Evolutionary conservation across 345 rosid species (phyloP).

Genomic region (Abelmoschus esculentus): DNA sequence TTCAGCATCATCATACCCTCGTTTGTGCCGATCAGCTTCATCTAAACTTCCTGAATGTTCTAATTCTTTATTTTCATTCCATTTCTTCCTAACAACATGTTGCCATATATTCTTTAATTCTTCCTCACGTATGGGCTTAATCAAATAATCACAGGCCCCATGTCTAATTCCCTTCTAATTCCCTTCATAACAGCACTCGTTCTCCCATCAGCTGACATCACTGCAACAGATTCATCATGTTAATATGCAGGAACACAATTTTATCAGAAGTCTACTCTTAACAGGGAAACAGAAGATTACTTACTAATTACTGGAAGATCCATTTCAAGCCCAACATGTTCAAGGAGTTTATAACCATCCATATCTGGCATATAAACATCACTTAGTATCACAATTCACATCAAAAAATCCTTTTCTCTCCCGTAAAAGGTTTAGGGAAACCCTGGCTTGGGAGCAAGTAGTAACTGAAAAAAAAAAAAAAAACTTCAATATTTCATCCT

Average conservation of each 20-base stretch:
- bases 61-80: slow-evolving; percentile 38
- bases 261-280: background rate
- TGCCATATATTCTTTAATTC: slow-evolving; percentile 87
- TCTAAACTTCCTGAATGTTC: slow-evolving; percentile 48
- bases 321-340: slow-evolving; percentile 84
- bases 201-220: slow-evolving; percentile 83
- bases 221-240: slow-evolving; percentile 32
- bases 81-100: slow-evolving; percentile 71
- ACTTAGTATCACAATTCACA: slow-evolving; percentile 55
- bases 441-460: slow-evolving; percentile 54
- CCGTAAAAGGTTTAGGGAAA: slow-evolving; percentile 53
- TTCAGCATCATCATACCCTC: slow-evolving; percentile 42
- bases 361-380: slow-evolving; percentile 89
- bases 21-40: slow-evolving; percentile 38
- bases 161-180: slow-evolving; percentile 56
- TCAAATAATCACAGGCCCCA: slow-evolving; percentile 85
- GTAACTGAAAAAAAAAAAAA: slow-evolving; percentile 52
- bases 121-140: slow-evolving; percentile 72
- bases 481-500: background rate
- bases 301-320: slow-evolving; percentile 92
- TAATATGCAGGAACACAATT: background rate
- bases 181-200: slow-evolving; percentile 79
- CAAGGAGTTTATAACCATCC: slow-evolving; percentile 84
- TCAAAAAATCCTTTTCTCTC: slow-evolving; percentile 62
- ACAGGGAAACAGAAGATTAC: slow-evolving; percentile 14